A percentile compares a stretch with the other conserved stretches of the same genome.
These are phyloP conservation scores for Rhodomyrtus psidioides DNA, from an alignment of 441 rosid genomes.

Conservation along the genomic window DNA sequence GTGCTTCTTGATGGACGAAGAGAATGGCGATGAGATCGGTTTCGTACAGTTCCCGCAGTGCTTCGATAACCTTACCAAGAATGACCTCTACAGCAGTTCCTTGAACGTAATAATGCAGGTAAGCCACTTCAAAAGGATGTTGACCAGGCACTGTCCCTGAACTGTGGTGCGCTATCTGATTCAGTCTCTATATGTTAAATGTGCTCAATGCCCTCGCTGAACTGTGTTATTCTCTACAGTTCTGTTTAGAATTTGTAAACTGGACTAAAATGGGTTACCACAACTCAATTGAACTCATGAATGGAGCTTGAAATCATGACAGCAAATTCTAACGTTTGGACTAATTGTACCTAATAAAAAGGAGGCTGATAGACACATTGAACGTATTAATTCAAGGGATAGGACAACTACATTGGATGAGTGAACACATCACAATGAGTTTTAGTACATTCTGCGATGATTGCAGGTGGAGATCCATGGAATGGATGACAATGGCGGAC, in stretches of 20 bases:
- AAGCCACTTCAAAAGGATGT: background rate
- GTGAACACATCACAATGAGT: background rate
- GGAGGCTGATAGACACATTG: background rate
- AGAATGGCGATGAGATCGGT: constrained; percentile 1
- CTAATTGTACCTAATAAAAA: background rate
- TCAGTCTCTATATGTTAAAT: background rate
- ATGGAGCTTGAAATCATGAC: background rate
- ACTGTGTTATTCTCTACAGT: background rate
- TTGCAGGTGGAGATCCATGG: constrained; percentile 15
- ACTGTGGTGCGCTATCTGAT: background rate
- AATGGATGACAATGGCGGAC: constrained; percentile 18
- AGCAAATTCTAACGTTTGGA: background rate
- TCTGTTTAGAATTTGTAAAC: background rate
- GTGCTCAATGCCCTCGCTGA: background rate
- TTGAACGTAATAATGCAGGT: background rate
- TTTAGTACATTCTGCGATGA: background rate
- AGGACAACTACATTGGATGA: background rate
- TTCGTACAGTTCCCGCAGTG: constrained; percentile 18
- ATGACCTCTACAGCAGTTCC: constrained; percentile 13
- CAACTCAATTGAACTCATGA: background rate
- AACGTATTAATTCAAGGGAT: background rate
- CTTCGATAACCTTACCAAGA: constrained; percentile 11
- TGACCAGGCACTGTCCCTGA: background rate
- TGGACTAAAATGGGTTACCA: background rate
- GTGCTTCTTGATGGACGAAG: constrained; percentile 18